Percentiles rank a stretch among this genome's conserved stretches.
These are phyloP conservation scores for Aspergillus olivimuriae DNA, from an alignment of 495 filamentous ascomycete genomes.

Conservation along the genomic window DNA sequence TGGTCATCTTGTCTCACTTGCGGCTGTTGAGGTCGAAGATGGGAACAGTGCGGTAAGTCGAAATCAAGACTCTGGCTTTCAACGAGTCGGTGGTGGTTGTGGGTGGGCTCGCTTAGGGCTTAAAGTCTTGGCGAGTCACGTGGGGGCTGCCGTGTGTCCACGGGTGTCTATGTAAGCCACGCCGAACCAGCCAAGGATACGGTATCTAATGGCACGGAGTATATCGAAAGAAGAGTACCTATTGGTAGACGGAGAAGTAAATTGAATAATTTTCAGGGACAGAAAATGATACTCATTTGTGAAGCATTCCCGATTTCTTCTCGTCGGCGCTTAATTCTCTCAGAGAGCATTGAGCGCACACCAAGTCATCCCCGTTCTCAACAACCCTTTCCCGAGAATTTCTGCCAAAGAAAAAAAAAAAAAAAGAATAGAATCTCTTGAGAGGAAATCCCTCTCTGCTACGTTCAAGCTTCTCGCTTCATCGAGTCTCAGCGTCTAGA, in stretches of 20 bases:
- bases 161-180: conserved; percentile 1
- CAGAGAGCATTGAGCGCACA: too few species aligned
- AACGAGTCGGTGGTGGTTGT: conserved; percentile 33
- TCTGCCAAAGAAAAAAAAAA: too few species aligned
- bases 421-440: too few species aligned
- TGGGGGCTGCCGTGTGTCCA: conserved; percentile 5
- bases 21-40: conserved; percentile 41
- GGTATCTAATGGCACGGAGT: background rate
- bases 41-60: conserved; percentile 36
- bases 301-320: too few species aligned
- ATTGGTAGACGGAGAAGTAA: too few species aligned
- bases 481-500: background rate
- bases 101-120: conserved; percentile 47
- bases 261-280: too few species aligned
- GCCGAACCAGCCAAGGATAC: background rate
- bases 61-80: conserved; percentile 32
- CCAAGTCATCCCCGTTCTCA: too few species aligned
- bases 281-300: too few species aligned
- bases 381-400: too few species aligned
- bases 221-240: too few species aligned
- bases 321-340: too few species aligned
- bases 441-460: too few species aligned
- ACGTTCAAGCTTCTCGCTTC: background rate
- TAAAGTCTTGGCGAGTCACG: conserved; percentile 21
- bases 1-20: conserved; percentile 73